Percentiles rank a stretch among this genome's conserved stretches.
Evolutionary conservation across 2,329 filamentous ascomycete genomes (phyloP).

Genomic region (Colletotrichum plurivorum): DNA sequence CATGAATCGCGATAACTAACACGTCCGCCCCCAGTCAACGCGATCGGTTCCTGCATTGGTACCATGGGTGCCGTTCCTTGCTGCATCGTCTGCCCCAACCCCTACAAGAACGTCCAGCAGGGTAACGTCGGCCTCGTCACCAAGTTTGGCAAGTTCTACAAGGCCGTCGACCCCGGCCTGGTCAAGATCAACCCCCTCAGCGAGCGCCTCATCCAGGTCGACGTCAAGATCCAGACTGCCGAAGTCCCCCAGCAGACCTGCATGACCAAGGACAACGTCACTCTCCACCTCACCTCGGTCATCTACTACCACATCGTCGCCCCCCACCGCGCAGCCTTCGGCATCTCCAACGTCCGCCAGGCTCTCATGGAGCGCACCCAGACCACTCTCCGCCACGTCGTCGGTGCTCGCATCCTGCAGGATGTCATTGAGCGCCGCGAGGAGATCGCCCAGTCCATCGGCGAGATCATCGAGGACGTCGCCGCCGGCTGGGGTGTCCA

Average conservation of each 20-base stretch:
- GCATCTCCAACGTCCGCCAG: slow-evolving; percentile 93
- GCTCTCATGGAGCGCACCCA: slow-evolving; percentile 98
- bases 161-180: slow-evolving; percentile 95
- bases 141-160: slow-evolving; percentile 95
- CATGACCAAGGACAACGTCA: slow-evolving; percentile 99
- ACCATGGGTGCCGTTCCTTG: slow-evolving; percentile 89
- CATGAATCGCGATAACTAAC: slow-evolving; percentile 20
- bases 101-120: slow-evolving; percentile 92
- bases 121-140: slow-evolving; percentile 96
- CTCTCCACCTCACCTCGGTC: slow-evolving; percentile 91
- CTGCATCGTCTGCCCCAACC: slow-evolving; percentile 93
- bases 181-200: slow-evolving; percentile 98
- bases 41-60: slow-evolving; percentile 81
- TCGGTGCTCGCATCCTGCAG: slow-evolving; percentile 94
- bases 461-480: slow-evolving; percentile 97
- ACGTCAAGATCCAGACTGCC: slow-evolving; percentile 99
- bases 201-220: slow-evolving; percentile 90
- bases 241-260: slow-evolving; percentile 96
- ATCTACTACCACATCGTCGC: slow-evolving; percentile 99
- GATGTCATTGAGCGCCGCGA: slow-evolving; percentile 99
- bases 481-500: slow-evolving; percentile 94
- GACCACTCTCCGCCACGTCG: slow-evolving; percentile 96
- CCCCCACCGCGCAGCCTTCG: slow-evolving; percentile 97
- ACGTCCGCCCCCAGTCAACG: slow-evolving; percentile 68
- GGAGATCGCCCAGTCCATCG: slow-evolving; percentile 94